A percentile compares a stretch with the other conserved stretches of the same genome.
Evolutionary conservation across 148 eudicot genomes (phyloP).

Genomic region (Rhododendron vialii): DNA sequence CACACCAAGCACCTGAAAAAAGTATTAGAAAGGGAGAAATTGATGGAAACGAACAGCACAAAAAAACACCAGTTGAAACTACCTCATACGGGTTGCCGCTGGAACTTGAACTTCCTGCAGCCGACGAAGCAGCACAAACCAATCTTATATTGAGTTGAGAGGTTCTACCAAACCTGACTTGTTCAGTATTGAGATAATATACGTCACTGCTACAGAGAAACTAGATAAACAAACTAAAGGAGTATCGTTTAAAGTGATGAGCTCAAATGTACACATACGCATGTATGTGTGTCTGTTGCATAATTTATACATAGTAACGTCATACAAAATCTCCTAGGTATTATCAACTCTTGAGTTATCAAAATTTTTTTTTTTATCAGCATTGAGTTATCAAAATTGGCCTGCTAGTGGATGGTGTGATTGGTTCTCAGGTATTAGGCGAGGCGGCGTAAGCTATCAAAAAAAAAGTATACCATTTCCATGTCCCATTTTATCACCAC

Average conservation of each 20-base stretch:
- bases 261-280: neutral
- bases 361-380: too few species aligned
- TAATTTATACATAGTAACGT: neutral
- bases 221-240: neutral
- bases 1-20: conserved; percentile 74
- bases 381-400: too few species aligned
- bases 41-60: neutral
- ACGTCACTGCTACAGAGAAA: neutral
- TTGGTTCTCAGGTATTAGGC: too few species aligned
- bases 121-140: conserved; percentile 62
- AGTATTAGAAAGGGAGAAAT: neutral
- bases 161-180: conserved; percentile 31
- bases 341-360: too few species aligned
- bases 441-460: neutral
- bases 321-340: neutral
- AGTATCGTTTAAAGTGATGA: neutral
- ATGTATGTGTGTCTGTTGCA: neutral
- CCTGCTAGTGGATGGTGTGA: neutral
- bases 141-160: conserved; percentile 27
- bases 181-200: conserved; percentile 4
- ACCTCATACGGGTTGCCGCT: conserved; percentile 82
- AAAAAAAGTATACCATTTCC: neutral
- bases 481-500: neutral
- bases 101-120: conserved; percentile 71
- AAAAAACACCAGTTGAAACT: neutral